Conservation (phyloP, 1,284 basidiomycete genomes). For the Sporisorium exsertum region DNA sequence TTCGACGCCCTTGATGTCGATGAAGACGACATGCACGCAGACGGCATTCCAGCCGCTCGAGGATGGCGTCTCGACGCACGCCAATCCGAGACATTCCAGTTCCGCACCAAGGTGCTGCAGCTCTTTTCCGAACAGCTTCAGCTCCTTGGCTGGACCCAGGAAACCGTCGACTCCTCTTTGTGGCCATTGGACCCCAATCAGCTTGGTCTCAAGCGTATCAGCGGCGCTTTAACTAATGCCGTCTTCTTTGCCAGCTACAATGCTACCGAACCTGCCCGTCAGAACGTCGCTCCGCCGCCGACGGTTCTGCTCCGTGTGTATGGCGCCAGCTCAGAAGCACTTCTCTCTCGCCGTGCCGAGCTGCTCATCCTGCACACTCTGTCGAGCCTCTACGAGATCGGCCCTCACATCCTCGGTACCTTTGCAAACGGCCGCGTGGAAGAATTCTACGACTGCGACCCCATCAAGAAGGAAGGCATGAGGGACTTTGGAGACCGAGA, state of each 20-base stretch:
- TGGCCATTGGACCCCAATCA: slow-evolving; percentile 47
- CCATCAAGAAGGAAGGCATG: slow-evolving; percentile 63
- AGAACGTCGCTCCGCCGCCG: slow-evolving; percentile 29
- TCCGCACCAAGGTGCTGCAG: slow-evolving; percentile 52
- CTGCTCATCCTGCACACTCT: slow-evolving; percentile 67
- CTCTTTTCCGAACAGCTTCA: slow-evolving; percentile 58
- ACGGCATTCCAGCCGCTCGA: slow-evolving; percentile 64
- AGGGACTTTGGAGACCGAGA: slow-evolving; percentile 60
- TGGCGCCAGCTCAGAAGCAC: slow-evolving; percentile 61
- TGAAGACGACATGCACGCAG: slow-evolving; percentile 69
- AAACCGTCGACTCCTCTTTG: slow-evolving; percentile 41
- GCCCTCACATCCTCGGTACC: slow-evolving; percentile 67
- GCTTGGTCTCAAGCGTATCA: slow-evolving; percentile 60
- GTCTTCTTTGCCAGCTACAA: slow-evolving; percentile 67
- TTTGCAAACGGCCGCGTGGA: slow-evolving; percentile 68
- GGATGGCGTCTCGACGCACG: slow-evolving; percentile 61
- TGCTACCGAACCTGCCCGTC: neutral
- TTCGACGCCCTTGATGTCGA: slow-evolving; percentile 61
- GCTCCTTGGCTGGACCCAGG: slow-evolving; percentile 58
- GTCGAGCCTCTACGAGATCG: slow-evolving; percentile 67
- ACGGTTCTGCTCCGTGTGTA: slow-evolving; percentile 67
- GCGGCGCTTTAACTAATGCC: slow-evolving; percentile 65
- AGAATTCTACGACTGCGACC: slow-evolving; percentile 65
- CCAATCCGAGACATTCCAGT: slow-evolving; percentile 50
- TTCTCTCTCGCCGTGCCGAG: slow-evolving; percentile 64